Base-by-base conservation (phyloP, 2,329 filamentous ascomycete genomes). In the Verticillium isaacii region DNA sequence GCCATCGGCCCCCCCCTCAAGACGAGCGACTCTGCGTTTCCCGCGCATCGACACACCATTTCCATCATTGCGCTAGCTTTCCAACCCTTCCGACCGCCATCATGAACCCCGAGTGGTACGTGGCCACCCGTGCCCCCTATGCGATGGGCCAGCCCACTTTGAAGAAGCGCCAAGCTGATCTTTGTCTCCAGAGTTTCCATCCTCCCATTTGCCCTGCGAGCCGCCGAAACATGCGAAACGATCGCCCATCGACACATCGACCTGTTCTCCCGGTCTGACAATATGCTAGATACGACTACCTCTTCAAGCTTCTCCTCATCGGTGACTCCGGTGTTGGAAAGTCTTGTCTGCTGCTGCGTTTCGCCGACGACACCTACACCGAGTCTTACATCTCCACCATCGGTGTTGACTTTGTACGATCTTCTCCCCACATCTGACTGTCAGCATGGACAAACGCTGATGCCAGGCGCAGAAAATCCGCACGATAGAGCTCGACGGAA, bases 281-380 rank as follows among this genome's bases (percentile, higher is more conserved):
- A 56, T 32, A 29, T 57, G 62, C 29, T 75, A 98, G 95, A 95
- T 99, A 99, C 91, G 95, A 99, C 79, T 99, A 99, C 80, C 93
- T 99, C 75, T 99, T 99, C 89, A 99, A 99, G 89, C 93, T 99
- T 69, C 92, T 99, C 80, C 94, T 99, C 84, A 99, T 99, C 88
- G 95, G 95, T 81, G 95, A 99, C 80, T 99, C 95, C 78, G 95
- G 95, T 88, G 95, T 99, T 75, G 95, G 95, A 90, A 99, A 99
- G 90, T 99, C 95, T 75, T 99, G 95, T 82, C 80, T 99, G 82
- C 86, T 99, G 70, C 85, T 99, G 76, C 93, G 95, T 83, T 99
- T 99, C 76, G 95, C 95, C 75, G 95, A 97, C 77, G 93, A 97
- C 75, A 98, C 95, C 78, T 99, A 98, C 85, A 99, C 95, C 65